These are phyloP conservation scores for Nakazawaea pomicola DNA, from an alignment of 805 yeast species.

Conservation along the genomic window DNA sequence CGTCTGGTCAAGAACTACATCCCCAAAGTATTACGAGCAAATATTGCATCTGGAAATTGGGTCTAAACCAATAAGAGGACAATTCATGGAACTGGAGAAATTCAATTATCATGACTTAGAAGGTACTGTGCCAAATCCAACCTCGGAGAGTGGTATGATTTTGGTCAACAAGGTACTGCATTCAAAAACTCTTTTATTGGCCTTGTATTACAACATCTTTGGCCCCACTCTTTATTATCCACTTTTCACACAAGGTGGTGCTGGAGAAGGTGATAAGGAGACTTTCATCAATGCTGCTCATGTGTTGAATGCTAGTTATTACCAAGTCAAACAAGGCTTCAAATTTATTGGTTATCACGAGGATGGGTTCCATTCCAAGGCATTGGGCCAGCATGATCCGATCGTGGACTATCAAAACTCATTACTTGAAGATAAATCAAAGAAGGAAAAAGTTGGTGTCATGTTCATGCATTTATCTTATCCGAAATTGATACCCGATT, in stretches of 20 bases:
- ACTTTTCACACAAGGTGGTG: constrained; percentile 62
- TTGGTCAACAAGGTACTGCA: constrained; percentile 57
- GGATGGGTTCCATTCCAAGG: constrained; percentile 32
- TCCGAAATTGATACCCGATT: constrained; percentile 41
- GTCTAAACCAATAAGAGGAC: constrained; percentile 30
- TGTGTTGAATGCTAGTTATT: constrained; percentile 41
- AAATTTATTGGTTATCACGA: constrained; percentile 47
- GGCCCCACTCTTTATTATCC: constrained; percentile 69
- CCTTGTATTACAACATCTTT: constrained; percentile 59
- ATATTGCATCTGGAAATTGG: constrained; percentile 41
- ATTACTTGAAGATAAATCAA: constrained; percentile 16
- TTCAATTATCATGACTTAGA: constrained; percentile 55
- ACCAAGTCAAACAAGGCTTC: constrained; percentile 51
- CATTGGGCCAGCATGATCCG: constrained; percentile 40
- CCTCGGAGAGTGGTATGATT: constrained; percentile 69
- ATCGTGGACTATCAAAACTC: constrained; percentile 23
- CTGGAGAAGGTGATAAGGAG: constrained; percentile 82
- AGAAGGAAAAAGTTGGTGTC: constrained; percentile 18
- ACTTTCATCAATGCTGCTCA: constrained; percentile 69
- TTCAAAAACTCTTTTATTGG: constrained; percentile 49
- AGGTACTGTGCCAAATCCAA: constrained; percentile 61
- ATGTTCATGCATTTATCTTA: constrained; percentile 57
- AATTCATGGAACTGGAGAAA: constrained; percentile 20
- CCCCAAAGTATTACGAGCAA: constrained; percentile 48
- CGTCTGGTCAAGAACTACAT: constrained; percentile 64